phyloP scores from a whole-genome alignment of 1,139 yeast genomes.

The Scheffersomyces lignicola region DNA sequence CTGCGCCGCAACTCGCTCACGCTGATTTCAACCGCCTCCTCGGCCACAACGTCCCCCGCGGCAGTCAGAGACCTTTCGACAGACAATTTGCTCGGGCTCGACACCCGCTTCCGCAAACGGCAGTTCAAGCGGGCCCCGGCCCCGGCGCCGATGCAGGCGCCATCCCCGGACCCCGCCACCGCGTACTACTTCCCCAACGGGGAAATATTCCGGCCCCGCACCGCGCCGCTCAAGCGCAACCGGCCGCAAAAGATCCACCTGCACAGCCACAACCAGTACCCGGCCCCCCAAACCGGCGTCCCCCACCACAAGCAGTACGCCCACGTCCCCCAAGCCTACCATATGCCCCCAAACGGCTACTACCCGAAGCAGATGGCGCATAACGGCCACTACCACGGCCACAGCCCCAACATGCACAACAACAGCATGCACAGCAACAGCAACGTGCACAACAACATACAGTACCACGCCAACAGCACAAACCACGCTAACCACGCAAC shows the following conservation, averaged over 20 bases:
- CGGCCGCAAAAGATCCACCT: conserved; percentile 32
- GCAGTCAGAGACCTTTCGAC: conserved; percentile 36
- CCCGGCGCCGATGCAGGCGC: neutral
- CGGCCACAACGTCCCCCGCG: conserved; percentile 3
- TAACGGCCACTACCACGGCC: conserved; percentile 16
- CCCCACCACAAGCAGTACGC: conserved; percentile 1
- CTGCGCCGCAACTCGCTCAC: conserved; percentile 38
- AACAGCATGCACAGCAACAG: too few relatives aligned
- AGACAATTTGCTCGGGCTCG: conserved; percentile 37
- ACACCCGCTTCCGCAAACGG: conserved; percentile 37
- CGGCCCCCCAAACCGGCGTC: neutral
- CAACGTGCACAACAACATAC: too few relatives aligned
- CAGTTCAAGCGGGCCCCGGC: conserved; percentile 23
- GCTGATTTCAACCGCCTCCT: conserved; percentile 24
- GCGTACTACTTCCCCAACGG: conserved; percentile 54
- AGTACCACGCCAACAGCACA: too few relatives aligned
- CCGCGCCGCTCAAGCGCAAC: conserved; percentile 36
- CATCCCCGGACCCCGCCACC: neutral
- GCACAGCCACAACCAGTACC: conserved; percentile 6
- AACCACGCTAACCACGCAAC: too few relatives aligned
- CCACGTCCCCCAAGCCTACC: conserved; percentile 5
- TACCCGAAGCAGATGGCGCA: conserved; percentile 7
- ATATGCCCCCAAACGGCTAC: conserved; percentile 2
- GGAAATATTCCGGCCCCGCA: conserved; percentile 52
- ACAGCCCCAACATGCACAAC: conserved; percentile 6